phyloP scores from a whole-genome alignment of 2,329 filamentous ascomycete species.

The Truncatella angustata region DNA sequence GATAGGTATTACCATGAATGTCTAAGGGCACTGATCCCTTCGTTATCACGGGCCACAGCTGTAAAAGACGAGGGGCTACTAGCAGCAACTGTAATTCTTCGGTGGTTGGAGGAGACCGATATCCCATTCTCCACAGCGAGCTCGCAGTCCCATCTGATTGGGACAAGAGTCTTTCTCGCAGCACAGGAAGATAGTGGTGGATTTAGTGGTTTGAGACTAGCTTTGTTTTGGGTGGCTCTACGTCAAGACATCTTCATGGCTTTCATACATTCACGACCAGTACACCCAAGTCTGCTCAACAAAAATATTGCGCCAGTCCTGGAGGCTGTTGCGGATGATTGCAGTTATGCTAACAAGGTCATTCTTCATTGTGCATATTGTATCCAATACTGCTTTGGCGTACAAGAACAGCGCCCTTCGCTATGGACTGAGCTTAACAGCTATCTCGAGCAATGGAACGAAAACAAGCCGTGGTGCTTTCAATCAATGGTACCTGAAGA shows the following conservation, averaged over 20 bases:
- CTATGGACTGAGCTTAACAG: constrained; percentile 1
- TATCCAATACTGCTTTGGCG: background rate
- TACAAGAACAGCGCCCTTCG: background rate
- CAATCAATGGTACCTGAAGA: background rate
- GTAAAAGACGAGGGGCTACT: constrained; percentile 2
- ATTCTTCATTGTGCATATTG: constrained; percentile 2
- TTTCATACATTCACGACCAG: background rate
- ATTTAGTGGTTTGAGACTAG: background rate
- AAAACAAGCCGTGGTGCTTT: background rate
- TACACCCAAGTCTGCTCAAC: background rate
- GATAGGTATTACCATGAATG: constrained; percentile 2
- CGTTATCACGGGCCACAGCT: background rate
- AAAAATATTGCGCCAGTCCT: background rate
- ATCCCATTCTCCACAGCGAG: background rate
- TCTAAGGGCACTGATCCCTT: background rate
- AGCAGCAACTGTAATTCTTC: constrained; percentile 1
- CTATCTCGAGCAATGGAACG: constrained; percentile 2
- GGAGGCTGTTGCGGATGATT: background rate
- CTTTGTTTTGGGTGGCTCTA: background rate
- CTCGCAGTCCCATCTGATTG: background rate
- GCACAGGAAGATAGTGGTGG: background rate
- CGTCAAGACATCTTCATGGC: constrained; percentile 4
- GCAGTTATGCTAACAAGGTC: constrained; percentile 1
- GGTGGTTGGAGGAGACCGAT: constrained; percentile 4
- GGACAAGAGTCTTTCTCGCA: background rate